Conservation (phyloP, 2,329 filamentous ascomycete species). For the Apiospora saccharicola region DNA sequence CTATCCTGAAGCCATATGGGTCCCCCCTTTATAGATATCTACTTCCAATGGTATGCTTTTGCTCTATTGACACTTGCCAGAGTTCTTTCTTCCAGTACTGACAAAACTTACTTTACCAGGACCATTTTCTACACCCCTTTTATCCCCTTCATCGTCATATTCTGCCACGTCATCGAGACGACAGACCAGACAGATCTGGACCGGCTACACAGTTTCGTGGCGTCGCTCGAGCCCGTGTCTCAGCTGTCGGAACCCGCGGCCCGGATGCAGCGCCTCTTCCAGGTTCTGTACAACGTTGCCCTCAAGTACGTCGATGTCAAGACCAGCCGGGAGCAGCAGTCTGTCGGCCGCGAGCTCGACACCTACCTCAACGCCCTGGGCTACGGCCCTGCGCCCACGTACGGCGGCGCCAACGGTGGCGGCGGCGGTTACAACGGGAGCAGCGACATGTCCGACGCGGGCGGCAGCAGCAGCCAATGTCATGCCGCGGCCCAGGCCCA, state of each 20-base stretch:
- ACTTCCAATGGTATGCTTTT: conserved; percentile 61
- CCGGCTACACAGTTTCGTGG: conserved; percentile 63
- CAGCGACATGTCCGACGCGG: background rate
- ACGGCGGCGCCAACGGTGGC: background rate
- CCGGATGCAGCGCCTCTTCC: conserved; percentile 68
- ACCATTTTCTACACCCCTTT: conserved; percentile 65
- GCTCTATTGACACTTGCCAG: background rate
- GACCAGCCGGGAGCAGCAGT: conserved; percentile 52
- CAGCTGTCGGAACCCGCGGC: conserved; percentile 64
- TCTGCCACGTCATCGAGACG: conserved; percentile 64
- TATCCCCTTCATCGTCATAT: conserved; percentile 66
- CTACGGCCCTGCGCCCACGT: conserved; percentile 54
- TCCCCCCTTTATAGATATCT: conserved; percentile 52
- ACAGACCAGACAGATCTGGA: conserved; percentile 58
- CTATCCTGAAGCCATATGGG: conserved; percentile 47
- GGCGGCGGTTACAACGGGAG: background rate
- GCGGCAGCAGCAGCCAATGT: background rate
- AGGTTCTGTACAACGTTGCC: conserved; percentile 68
- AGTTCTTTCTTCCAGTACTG: background rate
- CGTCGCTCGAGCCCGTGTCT: conserved; percentile 59
- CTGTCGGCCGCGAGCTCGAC: conserved; percentile 67
- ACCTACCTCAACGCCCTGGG: conserved; percentile 70
- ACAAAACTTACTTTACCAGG: conserved; percentile 43
- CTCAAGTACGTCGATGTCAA: conserved; percentile 65
- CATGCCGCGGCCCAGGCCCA: conserved; percentile 38